Base-by-base conservation (phyloP, 2,329 filamentous ascomycete species). In the Nigrograna mackinnonii region DNA sequence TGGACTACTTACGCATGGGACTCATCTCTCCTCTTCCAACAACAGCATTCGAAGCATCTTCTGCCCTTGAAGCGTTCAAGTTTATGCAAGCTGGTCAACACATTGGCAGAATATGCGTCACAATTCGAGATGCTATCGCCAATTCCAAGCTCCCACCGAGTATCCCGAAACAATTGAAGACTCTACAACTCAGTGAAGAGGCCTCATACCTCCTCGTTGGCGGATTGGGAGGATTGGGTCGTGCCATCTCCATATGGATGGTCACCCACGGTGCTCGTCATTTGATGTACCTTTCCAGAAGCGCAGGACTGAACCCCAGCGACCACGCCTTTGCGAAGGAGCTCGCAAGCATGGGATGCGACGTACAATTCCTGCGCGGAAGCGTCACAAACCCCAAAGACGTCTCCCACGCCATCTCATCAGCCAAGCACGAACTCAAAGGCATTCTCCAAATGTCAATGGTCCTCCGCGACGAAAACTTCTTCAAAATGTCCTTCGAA, bases 161-260 rank as follows among this genome's bases (percentile, higher is more conserved):
- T 28, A 14, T 12, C 14, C 24, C 24, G 24, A 28, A 12, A 28
- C 24, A 28, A 28, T 28, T 28, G 11, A 14, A 28, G 24, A 28
- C 24, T 28, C 24, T n/a, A n/a, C n/a, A 14, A 14, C 14, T 28
- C 24, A 28, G 24, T 28, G 11, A 11, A 28, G 36, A 55, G 7
- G 42, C 44, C 3, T 28, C 54, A 6, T 58, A 56, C 31, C 6
- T 58, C 2, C 32, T 58, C n/a, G 36, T 44, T 24, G 54, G 53
- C 20, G 51, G 47, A 6, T 28, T 47, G 2, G 53, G 55, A 9
- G 54, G 51, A 1, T 16, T 57, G 14, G 55, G 55, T 13, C 38
- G 49, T 12, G 37, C 36, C 13, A 38, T 57, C 11, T 34, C 51
- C 2, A 41, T 22, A 19, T 47, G 41, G 43, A 49, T 58, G 44